Base-by-base conservation (phyloP, 2,329 filamentous ascomycete species). In the Arachnomyces sp. region DNA sequence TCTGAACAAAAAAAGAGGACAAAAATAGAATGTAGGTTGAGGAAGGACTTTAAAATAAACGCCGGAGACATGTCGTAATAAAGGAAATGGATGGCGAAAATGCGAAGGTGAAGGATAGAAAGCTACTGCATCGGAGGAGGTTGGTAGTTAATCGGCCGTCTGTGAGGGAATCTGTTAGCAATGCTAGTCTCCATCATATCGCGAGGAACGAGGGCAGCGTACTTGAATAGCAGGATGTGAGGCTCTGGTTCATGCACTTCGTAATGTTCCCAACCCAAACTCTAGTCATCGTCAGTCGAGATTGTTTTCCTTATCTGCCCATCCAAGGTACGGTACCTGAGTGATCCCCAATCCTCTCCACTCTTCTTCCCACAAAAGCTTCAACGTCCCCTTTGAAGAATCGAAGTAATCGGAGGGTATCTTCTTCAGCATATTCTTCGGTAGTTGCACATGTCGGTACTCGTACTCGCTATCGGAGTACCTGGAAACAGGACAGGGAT, bases 191-290 rank as follows among this genome's bases (percentile, higher is more conserved):
- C 20, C 14, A 15, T 34, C n/a, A 25, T 16, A 35, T 32, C 20
- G 9, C 9, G 13, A 2, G 29, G 14, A 15, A 3, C 30, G 15
- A 18, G n/a, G 25, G 14, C 31, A 30, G 72, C 84, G 64, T 70
- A 95, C 90, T 98, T 98, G 77, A 98, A 98, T 25, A 98, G 77
- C 40, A 98, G 76, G 57, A 98, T 98, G 64, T 98, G 92, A 49
- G 92, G 92, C 69, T 98, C 92, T 32, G 92, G 92, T 65, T 96
- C 92, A 64, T 98, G 92, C 40, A 98, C 92, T 66, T 98, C 92
- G 62, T 98, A 98, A 65, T 98, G 92, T 64, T 96, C 90, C 92
- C 92, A 98, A 43, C 92, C 92, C 56, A 98, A 72, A 71, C 90
- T 96, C 89, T 96, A 60, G 17, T 25, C 8, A 39, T 30, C 28